Percentiles rank a stretch among this genome's conserved stretches.
Evolutionary conservation across 2,329 filamentous ascomycete genomes (phyloP).

Genomic region (Lachnellula subtilissima): DNA sequence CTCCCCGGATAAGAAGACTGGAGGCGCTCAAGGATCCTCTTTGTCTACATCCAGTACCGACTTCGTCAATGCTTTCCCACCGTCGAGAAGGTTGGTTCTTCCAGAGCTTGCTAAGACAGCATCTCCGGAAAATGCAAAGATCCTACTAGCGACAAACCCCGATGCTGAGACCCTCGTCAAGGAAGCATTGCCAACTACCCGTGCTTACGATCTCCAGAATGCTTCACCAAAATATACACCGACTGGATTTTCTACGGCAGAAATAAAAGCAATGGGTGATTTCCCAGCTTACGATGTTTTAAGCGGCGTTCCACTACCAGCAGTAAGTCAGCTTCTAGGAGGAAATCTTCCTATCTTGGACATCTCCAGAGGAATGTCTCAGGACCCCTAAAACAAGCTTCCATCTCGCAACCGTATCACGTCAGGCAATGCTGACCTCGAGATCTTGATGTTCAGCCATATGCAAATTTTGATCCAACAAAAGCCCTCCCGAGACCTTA

Average conservation of each 20-base stretch:
- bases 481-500: slow-evolving; percentile 70
- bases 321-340: no score
- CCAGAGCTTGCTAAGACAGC: slow-evolving; percentile 21
- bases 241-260: slow-evolving; percentile 65
- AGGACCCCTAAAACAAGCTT: no score
- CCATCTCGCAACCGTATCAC: no score
- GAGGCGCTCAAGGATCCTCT: slow-evolving; percentile 1
- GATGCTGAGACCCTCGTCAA: slow-evolving; percentile 15
- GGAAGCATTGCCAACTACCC: slow-evolving; percentile 21
- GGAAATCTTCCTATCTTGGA: no score
- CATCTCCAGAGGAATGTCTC: no score
- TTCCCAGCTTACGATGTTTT: slow-evolving; percentile 76
- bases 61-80: slow-evolving; percentile 24
- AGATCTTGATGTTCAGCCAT: slow-evolving; percentile 36
- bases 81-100: slow-evolving; percentile 26
- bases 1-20: slow-evolving; percentile 20
- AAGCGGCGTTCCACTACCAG: slow-evolving; percentile 68
- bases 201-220: slow-evolving; percentile 24
- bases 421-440: no score
- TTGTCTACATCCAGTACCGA: slow-evolving; percentile 11
- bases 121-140: slow-evolving; percentile 15
- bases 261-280: slow-evolving; percentile 65
- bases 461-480: slow-evolving; percentile 60
- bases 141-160: slow-evolving; percentile 16
- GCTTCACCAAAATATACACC: slow-evolving; percentile 47